A percentile compares a stretch with the other conserved stretches of the same genome.
phyloP scores from a whole-genome alignment of 2,329 filamentous ascomycete genomes.

The Fonsecaea monophora region DNA sequence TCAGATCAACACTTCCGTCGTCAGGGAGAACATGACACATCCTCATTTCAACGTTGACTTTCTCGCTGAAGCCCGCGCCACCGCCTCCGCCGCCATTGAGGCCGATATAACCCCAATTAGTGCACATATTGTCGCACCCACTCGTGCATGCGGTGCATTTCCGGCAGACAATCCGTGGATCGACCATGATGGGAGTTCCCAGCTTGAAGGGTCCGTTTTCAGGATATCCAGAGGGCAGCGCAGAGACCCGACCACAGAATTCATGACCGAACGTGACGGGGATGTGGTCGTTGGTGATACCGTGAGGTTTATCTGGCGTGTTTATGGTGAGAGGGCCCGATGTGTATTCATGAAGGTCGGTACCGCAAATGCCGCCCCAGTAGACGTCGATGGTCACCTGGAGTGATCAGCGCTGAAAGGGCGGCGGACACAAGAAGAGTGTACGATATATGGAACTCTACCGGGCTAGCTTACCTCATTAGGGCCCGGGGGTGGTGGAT shows the following conservation, averaged over 20 bases:
- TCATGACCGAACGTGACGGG: slow-evolving; percentile 61
- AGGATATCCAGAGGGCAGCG: slow-evolving; percentile 36
- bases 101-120: slow-evolving; percentile 55
- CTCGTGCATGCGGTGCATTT: slow-evolving; percentile 58
- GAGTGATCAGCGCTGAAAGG: background rate
- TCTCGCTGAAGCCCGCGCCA: slow-evolving; percentile 55
- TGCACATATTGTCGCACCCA: slow-evolving; percentile 59
- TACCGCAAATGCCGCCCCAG: slow-evolving; percentile 42
- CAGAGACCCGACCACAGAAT: slow-evolving; percentile 56
- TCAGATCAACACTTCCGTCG: slow-evolving; percentile 54
- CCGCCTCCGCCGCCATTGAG: slow-evolving; percentile 56
- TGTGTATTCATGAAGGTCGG: slow-evolving; percentile 55
- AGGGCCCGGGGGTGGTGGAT: slow-evolving; percentile 1
- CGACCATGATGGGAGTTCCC: slow-evolving; percentile 57
- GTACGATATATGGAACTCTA: background rate
- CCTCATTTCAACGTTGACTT: slow-evolving; percentile 56
- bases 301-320: slow-evolving; percentile 54
- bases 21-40: slow-evolving; percentile 55
- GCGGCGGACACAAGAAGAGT: background rate
- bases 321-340: slow-evolving; percentile 49
- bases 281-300: slow-evolving; percentile 58
- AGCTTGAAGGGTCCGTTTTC: slow-evolving; percentile 44
- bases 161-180: slow-evolving; percentile 61
- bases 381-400: slow-evolving; percentile 33
- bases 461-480: background rate